phyloP scores from a whole-genome alignment of 225 moss, liverwort and hornwort species.

The Pseudisothecium myosuroides region DNA sequence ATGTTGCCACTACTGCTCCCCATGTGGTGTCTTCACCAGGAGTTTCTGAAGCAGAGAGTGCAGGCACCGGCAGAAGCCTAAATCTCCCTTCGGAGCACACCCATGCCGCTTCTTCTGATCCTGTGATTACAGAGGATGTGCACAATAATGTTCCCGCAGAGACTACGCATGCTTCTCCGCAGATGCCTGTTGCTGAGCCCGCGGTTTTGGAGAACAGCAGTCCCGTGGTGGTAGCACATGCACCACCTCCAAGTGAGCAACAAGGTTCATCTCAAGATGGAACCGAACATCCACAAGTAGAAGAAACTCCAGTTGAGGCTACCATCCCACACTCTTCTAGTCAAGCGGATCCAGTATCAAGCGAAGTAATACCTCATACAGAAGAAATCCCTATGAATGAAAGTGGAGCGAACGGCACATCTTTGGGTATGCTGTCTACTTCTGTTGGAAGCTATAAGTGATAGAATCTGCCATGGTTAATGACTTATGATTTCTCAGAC shows the following conservation, averaged over 20 bases:
- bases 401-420: not conserved
- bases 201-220: not conserved
- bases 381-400: conserved; percentile 2
- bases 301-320: not conserved
- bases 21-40: not conserved
- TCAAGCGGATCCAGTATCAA: not conserved
- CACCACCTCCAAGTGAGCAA: conserved; percentile 4
- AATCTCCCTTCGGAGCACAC: not conserved
- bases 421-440: not conserved
- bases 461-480: not conserved
- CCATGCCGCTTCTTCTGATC: not conserved
- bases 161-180: not conserved
- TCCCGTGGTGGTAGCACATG: not conserved
- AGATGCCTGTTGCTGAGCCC: not conserved
- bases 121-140: not conserved
- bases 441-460: not conserved
- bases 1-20: not conserved
- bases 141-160: not conserved
- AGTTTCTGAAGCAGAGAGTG: not conserved
- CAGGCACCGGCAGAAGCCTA: not conserved
- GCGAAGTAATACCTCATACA: not conserved
- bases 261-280: not conserved
- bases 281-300: not conserved
- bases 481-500: not conserved
- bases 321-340: not conserved